These are phyloP conservation scores for Nemania abortiva DNA, from an alignment of 2,329 filamentous ascomycete species.

Conservation along the genomic window DNA sequence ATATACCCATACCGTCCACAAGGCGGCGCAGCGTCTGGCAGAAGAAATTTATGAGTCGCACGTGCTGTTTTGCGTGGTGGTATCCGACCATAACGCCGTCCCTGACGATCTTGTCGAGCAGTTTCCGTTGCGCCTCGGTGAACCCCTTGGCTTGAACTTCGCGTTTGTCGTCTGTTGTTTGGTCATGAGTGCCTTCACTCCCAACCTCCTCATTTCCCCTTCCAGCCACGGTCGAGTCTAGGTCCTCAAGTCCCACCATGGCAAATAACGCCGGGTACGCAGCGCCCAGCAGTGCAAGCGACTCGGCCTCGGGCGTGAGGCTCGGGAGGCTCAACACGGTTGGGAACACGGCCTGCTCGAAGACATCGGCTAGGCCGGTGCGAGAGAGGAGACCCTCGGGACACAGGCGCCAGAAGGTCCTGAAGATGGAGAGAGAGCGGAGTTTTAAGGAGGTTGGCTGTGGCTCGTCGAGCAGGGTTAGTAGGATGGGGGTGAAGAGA, in stretches of 20 bases:
- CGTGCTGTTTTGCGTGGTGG: constrained; percentile 69
- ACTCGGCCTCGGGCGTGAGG: constrained; percentile 80
- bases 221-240: neutral
- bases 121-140: constrained; percentile 46
- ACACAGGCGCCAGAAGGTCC: constrained; percentile 66
- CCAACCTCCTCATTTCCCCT: neutral
- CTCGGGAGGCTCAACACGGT: constrained; percentile 81
- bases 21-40: constrained; percentile 63
- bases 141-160: constrained; percentile 32
- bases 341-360: constrained; percentile 77
- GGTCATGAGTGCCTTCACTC: neutral
- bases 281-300: constrained; percentile 70
- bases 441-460: constrained; percentile 62
- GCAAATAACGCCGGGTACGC: constrained; percentile 76
- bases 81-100: constrained; percentile 68
- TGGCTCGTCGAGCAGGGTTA: constrained; percentile 76
- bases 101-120: constrained; percentile 68
- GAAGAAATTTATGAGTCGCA: constrained; percentile 68
- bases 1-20: constrained; percentile 69
- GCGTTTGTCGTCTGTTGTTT: neutral
- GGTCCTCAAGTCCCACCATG: constrained; percentile 60
- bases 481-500: constrained; percentile 75
- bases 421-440: constrained; percentile 67
- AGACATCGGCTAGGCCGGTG: constrained; percentile 75
- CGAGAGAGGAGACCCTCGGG: constrained; percentile 65